Base-by-base conservation (phyloP, 1,284 basidiomycete species). In the Polyporus tsugae region DNA sequence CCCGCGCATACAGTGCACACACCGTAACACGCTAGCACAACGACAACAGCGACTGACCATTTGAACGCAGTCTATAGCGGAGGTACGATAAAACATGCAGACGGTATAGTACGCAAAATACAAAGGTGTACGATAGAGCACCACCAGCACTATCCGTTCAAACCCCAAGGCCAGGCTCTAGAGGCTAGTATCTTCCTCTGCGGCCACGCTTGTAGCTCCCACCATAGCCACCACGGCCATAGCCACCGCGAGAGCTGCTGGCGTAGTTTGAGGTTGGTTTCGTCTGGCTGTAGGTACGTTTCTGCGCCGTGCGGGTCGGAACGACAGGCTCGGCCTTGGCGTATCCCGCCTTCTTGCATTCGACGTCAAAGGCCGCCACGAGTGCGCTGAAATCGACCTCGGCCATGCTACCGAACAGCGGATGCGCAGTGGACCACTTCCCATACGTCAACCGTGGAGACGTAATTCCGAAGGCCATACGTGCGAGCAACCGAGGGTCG, bases 391-490 rank as follows among this genome's bases (percentile, higher is more conserved):
- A 84, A 69, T 82, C 79, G 17, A 76, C 75, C 38, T 80, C 73
- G 22, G 77, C 80, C 83, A 85, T 84, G 69, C 79, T 81, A 0
- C 83, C 84, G 62, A 85, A 85, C 17, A 83, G 74, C 0, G 79
- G 78, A 66, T 83, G 81, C n/a, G 71, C 72, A 0, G 77, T 79
- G 15, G 80, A 81, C 77, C 82, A 81, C 69, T 82, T 84, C 58
- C 78, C 73, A 17, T 76, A 77, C 5, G 83, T 83, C 44, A 86
- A 75, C 0, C 85, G 80, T 2, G 85, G 85, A 6, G 83, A 84
- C 0, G 82, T 81, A 66, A 86, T 81, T 2, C 85, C 85, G 66
- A 86, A 85, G 1, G 85, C 85, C 78, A 86, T 82, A 17, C 85
- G 82, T 6, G 85, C 84, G 15, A 86, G 77, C 39, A 85, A 77